Evolutionary conservation across 768 basidiomycete genomes (phyloP), one percentile per base, ranked within the genome.

Genomic region (Gymnopilus junonius): DNA sequence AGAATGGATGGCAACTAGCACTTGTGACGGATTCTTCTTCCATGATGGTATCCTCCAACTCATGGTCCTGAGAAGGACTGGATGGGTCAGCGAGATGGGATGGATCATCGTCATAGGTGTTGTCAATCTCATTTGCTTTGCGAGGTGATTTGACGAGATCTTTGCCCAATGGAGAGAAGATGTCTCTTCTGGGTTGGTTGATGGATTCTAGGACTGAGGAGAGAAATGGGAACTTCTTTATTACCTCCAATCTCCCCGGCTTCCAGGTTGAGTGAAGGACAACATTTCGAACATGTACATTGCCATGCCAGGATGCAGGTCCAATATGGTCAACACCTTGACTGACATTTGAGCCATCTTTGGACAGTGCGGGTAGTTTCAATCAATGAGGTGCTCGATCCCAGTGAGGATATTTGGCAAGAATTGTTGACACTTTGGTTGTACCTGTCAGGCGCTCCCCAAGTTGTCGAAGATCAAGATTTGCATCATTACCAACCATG

Each of bases 351-450:
- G 65, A 65, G 14, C 77, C 43, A 34, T 72, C 65, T 7, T 67
- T 59, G 4, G 71, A 61, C 1, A 77, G 56, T 1, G 67, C 61
- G 10, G 74, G 75, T 0, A 80, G 65, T 55, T 73, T 71, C 3
- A 82, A 71, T 0, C 74, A 71, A 4, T 73, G 73, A n/a, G 78
- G 76, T 5, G 69, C 43, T 1, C 71, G 66, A 56, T 80, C 80
- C 79, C 80, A 82, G 2, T 80, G 65, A 1, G 79, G 79, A 59
- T 76, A 68, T 53, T 71, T 61, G 0, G 71, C 75, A 8, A 80
- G 72, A n/a, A 82, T 81, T n/a, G 65, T 74, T 0, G 71, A 59
- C 1, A 76, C 71, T 42, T 80, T 73, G 0, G 71, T 74, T 0
- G 76, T 72, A 10, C 74, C 74, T 23, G 74, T 64, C 3, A 77